Conservation (phyloP, 139 green algal genomes). For the Desmodesmus armatus region DNA sequence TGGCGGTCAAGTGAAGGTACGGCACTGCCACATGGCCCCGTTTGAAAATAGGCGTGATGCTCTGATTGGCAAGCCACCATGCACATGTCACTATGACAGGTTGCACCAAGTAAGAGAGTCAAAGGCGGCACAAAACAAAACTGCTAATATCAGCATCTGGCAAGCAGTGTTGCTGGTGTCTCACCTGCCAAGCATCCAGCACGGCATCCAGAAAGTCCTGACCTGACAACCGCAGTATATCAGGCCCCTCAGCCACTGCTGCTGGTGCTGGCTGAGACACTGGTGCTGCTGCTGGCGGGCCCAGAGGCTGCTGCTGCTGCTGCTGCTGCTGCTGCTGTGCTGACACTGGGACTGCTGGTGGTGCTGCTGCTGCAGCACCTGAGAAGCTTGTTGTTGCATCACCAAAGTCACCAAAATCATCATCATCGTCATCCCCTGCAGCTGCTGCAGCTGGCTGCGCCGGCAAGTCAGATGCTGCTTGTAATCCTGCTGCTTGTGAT, state of each 20-base stretch:
- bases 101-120: neutral
- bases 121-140: neutral
- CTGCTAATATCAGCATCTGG: neutral
- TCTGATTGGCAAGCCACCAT: neutral
- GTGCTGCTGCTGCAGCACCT: neutral
- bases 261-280: neutral
- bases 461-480: neutral
- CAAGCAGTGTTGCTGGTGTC: neutral
- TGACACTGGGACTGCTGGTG: neutral
- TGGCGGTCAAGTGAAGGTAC: too few relatives aligned
- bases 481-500: neutral
- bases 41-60: neutral
- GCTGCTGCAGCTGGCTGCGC: neutral
- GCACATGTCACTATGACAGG: too few relatives aligned
- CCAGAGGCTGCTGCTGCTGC: neutral
- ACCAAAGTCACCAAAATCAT: conserved; percentile 25
- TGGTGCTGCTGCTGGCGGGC: neutral
- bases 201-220: conserved; percentile 9
- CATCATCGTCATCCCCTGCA: neutral
- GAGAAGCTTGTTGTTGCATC: neutral
- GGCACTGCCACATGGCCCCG: too few relatives aligned
- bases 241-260: conserved; percentile 4
- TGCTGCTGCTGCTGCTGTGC: neutral
- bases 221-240: conserved; percentile 35
- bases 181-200: conserved; percentile 36